These are phyloP conservation scores for Dactylellina sp. DNA, from an alignment of 2,329 filamentous ascomycete genomes.

Conservation along the genomic window DNA sequence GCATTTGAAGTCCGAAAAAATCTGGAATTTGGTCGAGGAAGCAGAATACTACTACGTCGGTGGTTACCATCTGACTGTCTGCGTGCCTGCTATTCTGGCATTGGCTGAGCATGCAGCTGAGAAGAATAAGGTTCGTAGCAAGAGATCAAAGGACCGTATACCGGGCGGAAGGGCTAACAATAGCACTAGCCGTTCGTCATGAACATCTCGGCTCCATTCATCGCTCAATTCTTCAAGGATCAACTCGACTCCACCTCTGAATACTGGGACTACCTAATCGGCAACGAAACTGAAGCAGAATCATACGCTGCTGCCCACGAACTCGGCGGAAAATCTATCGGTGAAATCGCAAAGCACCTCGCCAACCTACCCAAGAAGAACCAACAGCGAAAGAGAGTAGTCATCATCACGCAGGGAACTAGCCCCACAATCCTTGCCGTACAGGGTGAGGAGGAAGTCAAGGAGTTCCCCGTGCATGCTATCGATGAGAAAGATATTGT, in stretches of 20 bases:
- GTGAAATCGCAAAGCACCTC: constrained; percentile 85
- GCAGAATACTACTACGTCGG: constrained; percentile 92
- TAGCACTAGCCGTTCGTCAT: constrained; percentile 65
- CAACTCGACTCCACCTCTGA: constrained; percentile 84
- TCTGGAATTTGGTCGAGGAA: constrained; percentile 91
- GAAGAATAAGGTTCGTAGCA: constrained; percentile 77
- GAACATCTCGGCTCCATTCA: constrained; percentile 94
- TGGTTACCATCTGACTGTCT: constrained; percentile 97
- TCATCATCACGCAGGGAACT: constrained; percentile 95
- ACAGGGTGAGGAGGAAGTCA: constrained; percentile 73
- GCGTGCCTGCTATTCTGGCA: constrained; percentile 87
- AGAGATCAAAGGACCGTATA: not conserved
- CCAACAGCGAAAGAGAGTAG: constrained; percentile 81
- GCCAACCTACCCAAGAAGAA: constrained; percentile 94
- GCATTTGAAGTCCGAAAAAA: constrained; percentile 88
- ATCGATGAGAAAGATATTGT: constrained; percentile 83
- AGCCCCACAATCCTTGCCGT: constrained; percentile 87
- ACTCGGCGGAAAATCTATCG: constrained; percentile 78
- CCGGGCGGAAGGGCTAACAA: not conserved
- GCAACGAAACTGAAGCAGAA: constrained; percentile 94
- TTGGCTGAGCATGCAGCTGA: constrained; percentile 88
- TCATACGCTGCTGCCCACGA: constrained; percentile 86
- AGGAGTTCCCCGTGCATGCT: constrained; percentile 82
- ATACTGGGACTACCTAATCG: constrained; percentile 96
- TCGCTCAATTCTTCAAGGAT: constrained; percentile 97